Conservation (phyloP, 805 yeast genomes). For the Saccharomycopsis fibuligera region DNA sequence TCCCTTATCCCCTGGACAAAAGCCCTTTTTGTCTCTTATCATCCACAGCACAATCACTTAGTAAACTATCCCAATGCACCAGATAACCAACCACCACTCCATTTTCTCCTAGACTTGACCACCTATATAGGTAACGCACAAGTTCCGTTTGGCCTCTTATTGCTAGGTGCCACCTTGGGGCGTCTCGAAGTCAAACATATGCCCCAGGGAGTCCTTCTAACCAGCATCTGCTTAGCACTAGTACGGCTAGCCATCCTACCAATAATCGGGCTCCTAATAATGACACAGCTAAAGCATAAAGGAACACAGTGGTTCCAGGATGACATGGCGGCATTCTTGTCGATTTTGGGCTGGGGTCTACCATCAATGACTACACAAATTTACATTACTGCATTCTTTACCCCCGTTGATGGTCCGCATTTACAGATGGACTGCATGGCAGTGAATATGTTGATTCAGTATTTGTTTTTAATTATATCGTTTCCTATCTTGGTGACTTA, state of each 20-base stretch:
- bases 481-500: conserved; percentile 20
- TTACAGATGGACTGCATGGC: conserved; percentile 81
- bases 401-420: conserved; percentile 50
- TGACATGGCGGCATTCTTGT: conserved; percentile 61
- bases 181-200: conserved; percentile 56
- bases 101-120: conserved; percentile 78
- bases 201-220: conserved; percentile 60
- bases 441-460: conserved; percentile 65
- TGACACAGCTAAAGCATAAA: conserved; percentile 62
- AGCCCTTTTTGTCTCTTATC: conserved; percentile 56
- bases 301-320: conserved; percentile 38
- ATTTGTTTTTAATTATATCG: conserved; percentile 33
- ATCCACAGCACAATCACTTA: conserved; percentile 34
- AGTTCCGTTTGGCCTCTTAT: conserved; percentile 80
- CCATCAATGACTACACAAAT: conserved; percentile 89
- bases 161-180: conserved; percentile 87
- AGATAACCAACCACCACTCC: conserved; percentile 76
- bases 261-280: conserved; percentile 65
- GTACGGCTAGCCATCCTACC: conserved; percentile 69
- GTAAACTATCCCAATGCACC: conserved; percentile 66
- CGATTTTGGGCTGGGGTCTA: conserved; percentile 68
- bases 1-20: conserved; percentile 87
- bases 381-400: conserved; percentile 80
- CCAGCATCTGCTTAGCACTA: conserved; percentile 53
- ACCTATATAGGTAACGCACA: conserved; percentile 79